phyloP scores from a whole-genome alignment of 768 basidiomycete species.

The Asterophora lycoperdoides region DNA sequence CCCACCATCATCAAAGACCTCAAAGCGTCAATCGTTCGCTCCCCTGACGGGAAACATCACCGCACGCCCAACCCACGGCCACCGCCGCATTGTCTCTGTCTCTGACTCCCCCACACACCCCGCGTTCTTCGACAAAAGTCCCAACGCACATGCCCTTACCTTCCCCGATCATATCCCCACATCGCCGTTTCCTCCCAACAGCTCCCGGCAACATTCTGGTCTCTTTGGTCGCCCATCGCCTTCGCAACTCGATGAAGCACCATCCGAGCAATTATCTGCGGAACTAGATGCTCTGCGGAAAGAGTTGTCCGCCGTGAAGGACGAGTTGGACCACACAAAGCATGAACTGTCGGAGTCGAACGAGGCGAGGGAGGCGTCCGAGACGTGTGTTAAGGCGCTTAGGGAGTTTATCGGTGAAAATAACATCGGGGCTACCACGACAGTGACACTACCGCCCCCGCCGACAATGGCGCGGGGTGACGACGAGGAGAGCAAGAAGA shows the following conservation, averaged over 20 bases:
- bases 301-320: slow-evolving; percentile 53
- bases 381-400: slow-evolving; percentile 77
- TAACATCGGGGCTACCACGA: slow-evolving; percentile 45
- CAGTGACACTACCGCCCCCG: slow-evolving; percentile 32
- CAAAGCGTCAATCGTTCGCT: slow-evolving; percentile 72
- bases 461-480: slow-evolving; percentile 37
- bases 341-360: slow-evolving; percentile 70
- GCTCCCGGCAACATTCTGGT: slow-evolving; percentile 44
- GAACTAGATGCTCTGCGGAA: slow-evolving; percentile 58
- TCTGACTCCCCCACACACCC: slow-evolving; percentile 50
- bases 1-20: slow-evolving; percentile 55
- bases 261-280: slow-evolving; percentile 21
- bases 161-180: slow-evolving; percentile 27
- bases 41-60: slow-evolving; percentile 58
- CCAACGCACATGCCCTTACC: slow-evolving; percentile 29
- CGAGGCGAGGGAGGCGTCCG: slow-evolving; percentile 85
- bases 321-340: slow-evolving; percentile 58
- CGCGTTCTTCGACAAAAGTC: slow-evolving; percentile 31
- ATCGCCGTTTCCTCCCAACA: slow-evolving; percentile 20
- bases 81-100: slow-evolving; percentile 71
- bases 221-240: slow-evolving; percentile 51
- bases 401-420: slow-evolving; percentile 79
- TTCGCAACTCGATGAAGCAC: slow-evolving; percentile 32
- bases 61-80: slow-evolving; percentile 42
- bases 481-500: slow-evolving; percentile 32